Base-by-base conservation (phyloP, 352 stramenopile species). In the Globisporangium heterothallicum region DNA sequence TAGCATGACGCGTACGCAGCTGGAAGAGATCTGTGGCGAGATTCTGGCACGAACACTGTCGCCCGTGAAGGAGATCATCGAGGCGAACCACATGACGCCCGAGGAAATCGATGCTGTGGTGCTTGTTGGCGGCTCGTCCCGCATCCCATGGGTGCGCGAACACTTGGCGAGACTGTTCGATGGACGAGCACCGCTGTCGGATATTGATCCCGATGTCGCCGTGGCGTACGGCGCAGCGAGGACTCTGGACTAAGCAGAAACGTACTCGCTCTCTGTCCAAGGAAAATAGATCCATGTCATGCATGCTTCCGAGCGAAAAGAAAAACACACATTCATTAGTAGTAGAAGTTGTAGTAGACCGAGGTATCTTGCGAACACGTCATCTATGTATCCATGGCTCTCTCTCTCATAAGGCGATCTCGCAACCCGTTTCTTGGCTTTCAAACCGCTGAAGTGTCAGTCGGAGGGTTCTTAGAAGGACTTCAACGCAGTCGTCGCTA, bases 91-190 rank as follows among this genome's bases (percentile, higher is more conserved):
- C 42, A 89, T 89, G 73, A 61, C 24, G 26, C 84, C 89, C 50
- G 64, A 44, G 9, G 77, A 98, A 19, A 74, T 96, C 5, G 86
- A 98, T 59, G 87, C 98, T 68, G 79, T 99, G 18, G 96, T 99
- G 38, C 71, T 98, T 18, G 95, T 89, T 18, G 95, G 93, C 40
- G 94, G 96, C 22, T 98, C 92, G 6, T 98, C 96, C 2, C 83
- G 95, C 10, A 98, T 99, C 32, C 96, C 95, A 1, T 88, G 76
- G 74, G 70, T 89, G 10, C 76, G 62, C 27, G 21, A 55, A 24
- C 47, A 61, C 18, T 63, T 89, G 16, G 63, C 66, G 0, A 48
- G 63, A 29, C 66, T 84, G 42, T 89, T 89, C 42, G 59, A 68
- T 1, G 72, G 68, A 6, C 59, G 70, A 4, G 40, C 56, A 34